Evolutionary conservation across 768 basidiomycete genomes (phyloP).

Genomic region (Auriculariales sp.): DNA sequence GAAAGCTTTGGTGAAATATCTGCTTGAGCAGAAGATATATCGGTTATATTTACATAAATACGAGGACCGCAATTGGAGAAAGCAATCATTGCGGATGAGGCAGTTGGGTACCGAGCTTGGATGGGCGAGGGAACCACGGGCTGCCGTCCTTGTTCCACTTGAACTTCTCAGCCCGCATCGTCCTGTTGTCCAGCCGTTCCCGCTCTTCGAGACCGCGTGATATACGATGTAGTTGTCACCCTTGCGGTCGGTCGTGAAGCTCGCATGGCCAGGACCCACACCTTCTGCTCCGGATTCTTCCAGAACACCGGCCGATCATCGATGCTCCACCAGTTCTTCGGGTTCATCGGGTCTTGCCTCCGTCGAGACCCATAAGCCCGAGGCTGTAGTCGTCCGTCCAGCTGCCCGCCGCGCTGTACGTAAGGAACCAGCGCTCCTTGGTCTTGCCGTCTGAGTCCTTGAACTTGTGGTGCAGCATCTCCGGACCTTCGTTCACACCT

Average conservation of each 20-base stretch:
- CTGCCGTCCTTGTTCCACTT: neutral
- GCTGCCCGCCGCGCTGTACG: neutral
- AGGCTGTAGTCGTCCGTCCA: neutral
- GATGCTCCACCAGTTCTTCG: neutral
- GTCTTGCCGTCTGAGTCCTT: neutral
- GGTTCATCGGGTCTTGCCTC: neutral
- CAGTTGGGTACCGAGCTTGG: neutral
- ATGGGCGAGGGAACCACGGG: neutral
- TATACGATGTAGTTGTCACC: neutral
- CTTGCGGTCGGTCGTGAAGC: neutral
- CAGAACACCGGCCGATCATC: neutral
- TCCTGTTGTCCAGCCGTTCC: neutral
- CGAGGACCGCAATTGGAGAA: no score
- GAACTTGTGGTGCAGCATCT: neutral
- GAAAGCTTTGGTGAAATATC: no score
- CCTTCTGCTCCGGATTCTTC: neutral
- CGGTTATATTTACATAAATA: no score
- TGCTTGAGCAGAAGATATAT: no score
- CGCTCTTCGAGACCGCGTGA: neutral
- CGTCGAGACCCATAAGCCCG: neutral
- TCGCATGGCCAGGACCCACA: neutral
- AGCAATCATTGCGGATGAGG: neutral
- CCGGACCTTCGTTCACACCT: neutral
- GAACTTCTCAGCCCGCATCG: neutral
- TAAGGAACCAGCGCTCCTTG: neutral